Percentiles rank a stretch among this genome's conserved stretches.
phyloP scores from a whole-genome alignment of 805 yeast species.

The Alloascoidea africana region DNA sequence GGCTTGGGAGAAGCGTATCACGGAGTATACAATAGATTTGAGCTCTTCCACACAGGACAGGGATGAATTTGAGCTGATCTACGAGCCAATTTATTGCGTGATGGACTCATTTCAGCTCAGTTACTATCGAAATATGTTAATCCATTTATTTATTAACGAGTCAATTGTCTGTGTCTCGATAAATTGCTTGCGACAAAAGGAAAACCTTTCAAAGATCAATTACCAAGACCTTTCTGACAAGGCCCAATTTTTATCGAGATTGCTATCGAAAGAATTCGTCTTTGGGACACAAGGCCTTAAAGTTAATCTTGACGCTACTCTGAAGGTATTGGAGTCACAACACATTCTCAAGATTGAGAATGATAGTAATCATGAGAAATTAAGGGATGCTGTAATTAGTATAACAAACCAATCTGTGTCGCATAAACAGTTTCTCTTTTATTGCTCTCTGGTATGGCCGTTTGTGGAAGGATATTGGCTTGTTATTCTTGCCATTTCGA shows the following conservation, averaged over 20 bases:
- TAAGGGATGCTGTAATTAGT: slow-evolving; percentile 10
- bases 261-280: slow-evolving; percentile 24
- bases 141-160: slow-evolving; percentile 37
- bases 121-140: slow-evolving; percentile 40
- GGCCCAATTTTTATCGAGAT: slow-evolving; percentile 18
- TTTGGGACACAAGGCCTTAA: slow-evolving; percentile 20
- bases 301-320: slow-evolving; percentile 16
- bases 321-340: slow-evolving; percentile 14
- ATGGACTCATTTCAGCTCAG: slow-evolving; percentile 38
- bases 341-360: slow-evolving; percentile 12
- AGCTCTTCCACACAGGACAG: not conserved
- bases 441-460: slow-evolving; percentile 26
- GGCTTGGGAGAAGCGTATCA: too few species aligned
- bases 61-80: not conserved
- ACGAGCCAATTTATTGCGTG: slow-evolving; percentile 22
- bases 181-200: not conserved
- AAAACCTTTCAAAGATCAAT: slow-evolving; percentile 15
- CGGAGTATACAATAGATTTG: not conserved
- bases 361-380: slow-evolving; percentile 11
- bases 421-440: slow-evolving; percentile 20
- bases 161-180: slow-evolving; percentile 29
- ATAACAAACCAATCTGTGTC: not conserved
- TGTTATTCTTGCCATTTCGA: slow-evolving; percentile 19
- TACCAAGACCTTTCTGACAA: slow-evolving; percentile 14
- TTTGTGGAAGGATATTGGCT: slow-evolving; percentile 28